A percentile compares a stretch with the other conserved stretches of the same genome.
phyloP scores from a whole-genome alignment of 169 alveolate species.

The Plasmodium yoelii region DNA sequence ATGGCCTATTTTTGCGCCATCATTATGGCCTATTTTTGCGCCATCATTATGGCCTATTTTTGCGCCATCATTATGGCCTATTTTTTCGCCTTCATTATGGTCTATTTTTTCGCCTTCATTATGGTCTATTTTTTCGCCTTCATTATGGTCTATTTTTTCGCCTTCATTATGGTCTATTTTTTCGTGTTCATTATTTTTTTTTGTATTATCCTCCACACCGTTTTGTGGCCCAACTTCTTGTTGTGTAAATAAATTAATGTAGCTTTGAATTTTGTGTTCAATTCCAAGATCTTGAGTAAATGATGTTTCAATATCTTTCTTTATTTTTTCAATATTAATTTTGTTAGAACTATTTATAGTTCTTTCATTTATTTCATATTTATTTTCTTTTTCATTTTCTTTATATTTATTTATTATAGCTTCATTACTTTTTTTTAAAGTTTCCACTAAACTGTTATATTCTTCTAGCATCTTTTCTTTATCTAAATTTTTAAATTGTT shows the following conservation, averaged over 20 bases:
- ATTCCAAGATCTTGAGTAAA: conserved; percentile 14
- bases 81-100: too few species aligned
- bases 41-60: too few species aligned
- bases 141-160: too few species aligned
- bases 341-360: conserved; percentile 36
- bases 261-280: conserved; percentile 63
- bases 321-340: conserved; percentile 32
- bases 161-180: neutral
- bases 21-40: too few species aligned
- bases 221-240: conserved; percentile 15
- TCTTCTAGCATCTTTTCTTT: conserved; percentile 58
- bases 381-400: conserved; percentile 55
- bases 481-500: conserved; percentile 25
- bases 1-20: too few species aligned
- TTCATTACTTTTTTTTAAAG: conserved; percentile 18
- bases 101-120: too few species aligned
- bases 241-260: conserved; percentile 52
- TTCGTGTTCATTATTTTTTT: neutral
- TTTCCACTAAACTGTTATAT: conserved; percentile 35
- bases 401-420: conserved; percentile 13
- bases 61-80: too few species aligned
- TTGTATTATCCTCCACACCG: neutral
- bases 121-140: too few species aligned
- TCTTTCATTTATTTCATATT: conserved; percentile 53
- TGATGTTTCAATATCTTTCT: conserved; percentile 31